These are phyloP conservation scores for Chalciporus pseudorubinellus DNA, from an alignment of 768 basidiomycete species.

Conservation along the genomic window DNA sequence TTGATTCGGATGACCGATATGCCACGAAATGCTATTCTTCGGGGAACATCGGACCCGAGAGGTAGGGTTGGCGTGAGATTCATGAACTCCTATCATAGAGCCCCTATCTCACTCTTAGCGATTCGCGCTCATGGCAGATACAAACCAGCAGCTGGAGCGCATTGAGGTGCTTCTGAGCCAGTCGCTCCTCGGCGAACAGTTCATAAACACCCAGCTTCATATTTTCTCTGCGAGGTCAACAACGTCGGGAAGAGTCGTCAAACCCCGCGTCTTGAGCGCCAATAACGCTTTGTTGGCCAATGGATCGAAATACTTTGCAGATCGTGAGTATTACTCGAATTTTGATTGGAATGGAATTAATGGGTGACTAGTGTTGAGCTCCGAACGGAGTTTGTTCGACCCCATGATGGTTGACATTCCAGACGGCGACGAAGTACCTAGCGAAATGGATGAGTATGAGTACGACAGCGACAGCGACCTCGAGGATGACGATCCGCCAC, in stretches of 20 bases:
- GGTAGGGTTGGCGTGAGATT: too few relatives aligned
- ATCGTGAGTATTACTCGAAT: conserved; percentile 14
- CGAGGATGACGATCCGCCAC: not conserved
- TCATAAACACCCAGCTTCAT: conserved; percentile 33
- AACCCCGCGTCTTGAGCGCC: conserved; percentile 25
- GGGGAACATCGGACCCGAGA: too few relatives aligned
- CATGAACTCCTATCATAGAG: not conserved
- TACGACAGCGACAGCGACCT: conserved; percentile 36
- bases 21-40: too few relatives aligned
- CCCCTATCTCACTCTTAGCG: not conserved
- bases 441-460: conserved; percentile 22
- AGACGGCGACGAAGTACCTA: conserved; percentile 6
- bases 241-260: conserved; percentile 5
- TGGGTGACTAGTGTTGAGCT: conserved; percentile 10
- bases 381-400: conserved; percentile 6
- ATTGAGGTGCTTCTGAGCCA: conserved; percentile 22
- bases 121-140: not conserved
- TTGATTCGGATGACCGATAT: too few relatives aligned
- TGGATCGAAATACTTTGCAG: conserved; percentile 26
- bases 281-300: conserved; percentile 28
- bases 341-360: too few relatives aligned
- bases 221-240: conserved; percentile 20
- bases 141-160: conserved; percentile 6
- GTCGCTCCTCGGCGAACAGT: conserved; percentile 26
- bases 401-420: conserved; percentile 14